Evolutionary conservation across 2,329 filamentous ascomycete species (phyloP).

Genomic region (Nigrograna mackinnonii): DNA sequence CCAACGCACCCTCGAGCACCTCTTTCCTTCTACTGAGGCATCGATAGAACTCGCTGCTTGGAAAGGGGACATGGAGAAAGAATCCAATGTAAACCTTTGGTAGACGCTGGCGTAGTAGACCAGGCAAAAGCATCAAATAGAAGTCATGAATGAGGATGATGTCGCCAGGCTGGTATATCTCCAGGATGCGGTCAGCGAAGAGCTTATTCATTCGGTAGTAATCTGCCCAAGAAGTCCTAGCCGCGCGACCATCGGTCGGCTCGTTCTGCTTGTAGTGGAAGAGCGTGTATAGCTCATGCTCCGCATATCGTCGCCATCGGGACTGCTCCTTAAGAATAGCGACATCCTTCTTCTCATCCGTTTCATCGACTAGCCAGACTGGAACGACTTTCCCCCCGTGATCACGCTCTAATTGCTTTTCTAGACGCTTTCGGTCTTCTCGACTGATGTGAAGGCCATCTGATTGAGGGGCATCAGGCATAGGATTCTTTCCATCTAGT

Average conservation of each 20-base stretch:
- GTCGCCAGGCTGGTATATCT: conserved; percentile 89
- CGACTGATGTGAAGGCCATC: conserved; percentile 74
- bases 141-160: conserved; percentile 94
- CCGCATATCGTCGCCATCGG: conserved; percentile 87
- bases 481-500: conserved; percentile 63
- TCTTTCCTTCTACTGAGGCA: conserved; percentile 89
- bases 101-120: conserved; percentile 81
- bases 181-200: conserved; percentile 86
- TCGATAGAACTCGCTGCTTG: conserved; percentile 92
- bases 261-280: conserved; percentile 97
- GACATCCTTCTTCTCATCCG: conserved; percentile 68
- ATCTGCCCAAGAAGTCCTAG: conserved; percentile 85
- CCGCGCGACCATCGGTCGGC: conserved; percentile 80
- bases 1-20: conserved; percentile 84
- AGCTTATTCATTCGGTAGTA: conserved; percentile 92
- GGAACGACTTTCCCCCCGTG: conserved; percentile 79
- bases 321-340: conserved; percentile 79
- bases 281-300: conserved; percentile 87
- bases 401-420: conserved; percentile 72
- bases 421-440: conserved; percentile 72
- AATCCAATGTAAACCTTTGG: conserved; percentile 94
- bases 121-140: conserved; percentile 86
- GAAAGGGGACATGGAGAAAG: conserved; percentile 92
- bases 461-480: conserved; percentile 60
- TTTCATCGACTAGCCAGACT: conserved; percentile 84